Percentiles rank a stretch among this genome's conserved stretches.
Conservation (phyloP, 208 protist genomes). For the Vickermania ingenoplastis region DNA sequence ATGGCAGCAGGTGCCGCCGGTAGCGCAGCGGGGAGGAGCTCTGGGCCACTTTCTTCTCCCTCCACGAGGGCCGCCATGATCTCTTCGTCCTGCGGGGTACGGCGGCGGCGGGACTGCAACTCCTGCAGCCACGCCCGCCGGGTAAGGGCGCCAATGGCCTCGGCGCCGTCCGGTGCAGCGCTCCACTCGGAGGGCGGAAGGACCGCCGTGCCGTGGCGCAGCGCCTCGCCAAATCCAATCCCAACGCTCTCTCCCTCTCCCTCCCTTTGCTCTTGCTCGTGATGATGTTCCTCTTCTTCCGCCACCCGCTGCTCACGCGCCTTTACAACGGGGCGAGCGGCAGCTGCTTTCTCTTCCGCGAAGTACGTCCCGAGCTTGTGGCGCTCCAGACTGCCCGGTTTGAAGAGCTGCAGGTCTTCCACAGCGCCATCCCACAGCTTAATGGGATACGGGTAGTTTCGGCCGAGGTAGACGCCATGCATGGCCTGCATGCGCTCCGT, state of each 20-base stretch:
- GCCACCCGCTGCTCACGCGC: too few relatives aligned
- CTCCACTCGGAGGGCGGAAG: conserved; percentile 57
- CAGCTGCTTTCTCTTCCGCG: conserved; percentile 9
- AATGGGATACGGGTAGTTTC: conserved; percentile 82
- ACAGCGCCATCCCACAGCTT: conserved; percentile 86
- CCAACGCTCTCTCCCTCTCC: conserved; percentile 17
- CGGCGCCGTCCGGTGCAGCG: conserved; percentile 8
- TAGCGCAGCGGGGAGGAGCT: too few relatives aligned
- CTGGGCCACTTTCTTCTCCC: too few relatives aligned
- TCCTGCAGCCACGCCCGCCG: background rate
- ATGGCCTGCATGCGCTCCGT: conserved; percentile 82
- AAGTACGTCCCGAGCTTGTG: conserved; percentile 62
- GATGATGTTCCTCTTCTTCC: too few relatives aligned
- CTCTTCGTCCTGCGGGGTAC: background rate
- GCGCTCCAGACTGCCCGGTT: conserved; percentile 6
- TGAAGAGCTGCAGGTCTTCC: conserved; percentile 18
- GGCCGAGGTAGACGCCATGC: conserved; percentile 66
- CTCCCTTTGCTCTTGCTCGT: conserved; percentile 9
- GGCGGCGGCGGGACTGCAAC: background rate
- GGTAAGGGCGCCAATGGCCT: too few relatives aligned
- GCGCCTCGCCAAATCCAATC: conserved; percentile 61
- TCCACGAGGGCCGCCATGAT: background rate
- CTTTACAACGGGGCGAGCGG: too few relatives aligned
- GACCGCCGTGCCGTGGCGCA: conserved; percentile 48
- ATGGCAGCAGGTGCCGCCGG: too few relatives aligned